Evolutionary conservation across 768 basidiomycete species (phyloP), one percentile per base, ranked within the genome.

Genomic region (Trametes sanguinea): DNA sequence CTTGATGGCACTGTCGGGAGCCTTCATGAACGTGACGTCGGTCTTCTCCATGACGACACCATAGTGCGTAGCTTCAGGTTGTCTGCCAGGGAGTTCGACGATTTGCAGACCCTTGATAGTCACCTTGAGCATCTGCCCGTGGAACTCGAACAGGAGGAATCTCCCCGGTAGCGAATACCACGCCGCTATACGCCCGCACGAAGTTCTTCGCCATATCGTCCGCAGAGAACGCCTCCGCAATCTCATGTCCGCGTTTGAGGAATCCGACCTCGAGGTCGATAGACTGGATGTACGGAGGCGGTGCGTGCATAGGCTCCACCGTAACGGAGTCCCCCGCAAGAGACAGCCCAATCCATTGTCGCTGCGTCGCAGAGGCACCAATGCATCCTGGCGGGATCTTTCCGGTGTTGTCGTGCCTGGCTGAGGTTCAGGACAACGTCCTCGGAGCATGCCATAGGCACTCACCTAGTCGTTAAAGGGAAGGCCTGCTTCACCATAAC

Each of bases 291-390:
- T 85, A 95, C 6, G 85, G 74, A 6, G 81, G 72, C 14, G 83
- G 78, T 3, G 71, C 30, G 16, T 68, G 67, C 22, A 92, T 80
- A 2, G 83, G 74, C 57, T 90, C 86, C 42, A 96, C 80, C 14
- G 87, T 82, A 54, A 92, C 89, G 13, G 78, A 70, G 71, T 97
- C 95, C 0, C 94, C 94, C 2, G 79, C 74, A 43, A 89, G 74
- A 14, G 94, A 94, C 6, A 98, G 80, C 5, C 88, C 88, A 45
- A 95, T 89, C 94, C 94, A 99, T 76, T 92, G 87, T 9, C 97
- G 85, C 61, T 94, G 92, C 61, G 85, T 76, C 27, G 85, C 81
- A 32, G 90, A 89, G 6, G 87, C 86, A n/a, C 89, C 94, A 32
- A 98, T 81, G 2, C 77, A 75, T 3, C 92, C 89, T 0, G 85